Conservation (phyloP, 805 yeast species). For the Zygosaccharomyces rouxii region DNA sequence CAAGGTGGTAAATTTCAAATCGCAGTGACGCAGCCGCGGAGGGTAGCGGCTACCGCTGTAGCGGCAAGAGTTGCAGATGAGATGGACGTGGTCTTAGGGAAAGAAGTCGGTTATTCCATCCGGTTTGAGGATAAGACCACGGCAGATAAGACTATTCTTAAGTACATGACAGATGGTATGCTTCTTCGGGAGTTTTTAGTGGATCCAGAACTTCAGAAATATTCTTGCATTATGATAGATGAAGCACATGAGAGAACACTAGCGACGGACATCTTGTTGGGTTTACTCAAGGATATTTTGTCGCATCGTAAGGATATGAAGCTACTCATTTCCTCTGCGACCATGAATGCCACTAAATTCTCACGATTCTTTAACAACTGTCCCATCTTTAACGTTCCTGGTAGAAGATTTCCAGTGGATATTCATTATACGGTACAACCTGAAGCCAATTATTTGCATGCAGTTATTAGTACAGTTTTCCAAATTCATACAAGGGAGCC, state of each 20-base stretch:
- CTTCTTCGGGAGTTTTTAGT: slow-evolving; percentile 74
- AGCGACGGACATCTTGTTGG: slow-evolving; percentile 81
- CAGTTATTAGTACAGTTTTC: slow-evolving; percentile 81
- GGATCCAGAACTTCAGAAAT: slow-evolving; percentile 64
- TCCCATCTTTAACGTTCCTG: slow-evolving; percentile 86
- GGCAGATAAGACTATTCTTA: slow-evolving; percentile 56
- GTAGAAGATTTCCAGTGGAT: slow-evolving; percentile 89
- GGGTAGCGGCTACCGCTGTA: slow-evolving; percentile 92
- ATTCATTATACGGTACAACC: slow-evolving; percentile 80
- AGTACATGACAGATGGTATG: slow-evolving; percentile 97
- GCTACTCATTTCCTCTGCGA: slow-evolving; percentile 85
- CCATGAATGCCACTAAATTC: slow-evolving; percentile 85
- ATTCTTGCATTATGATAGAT: slow-evolving; percentile 86
- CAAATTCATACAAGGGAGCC: slow-evolving; percentile 68
- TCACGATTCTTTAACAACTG: slow-evolving; percentile 76
- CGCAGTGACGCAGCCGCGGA: slow-evolving; percentile 90
- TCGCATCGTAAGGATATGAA: slow-evolving; percentile 61
- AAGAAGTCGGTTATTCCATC: slow-evolving; percentile 82
- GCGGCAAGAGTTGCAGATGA: slow-evolving; percentile 92
- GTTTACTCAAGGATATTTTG: slow-evolving; percentile 70
- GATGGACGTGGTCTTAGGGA: slow-evolving; percentile 73
- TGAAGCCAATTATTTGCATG: slow-evolving; percentile 85
- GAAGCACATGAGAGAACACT: slow-evolving; percentile 97
- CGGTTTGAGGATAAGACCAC: slow-evolving; percentile 80
- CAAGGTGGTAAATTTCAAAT: slow-evolving; percentile 50